phyloP scores from a whole-genome alignment of 2,329 filamentous ascomycete genomes.

The Hortaea sp. region DNA sequence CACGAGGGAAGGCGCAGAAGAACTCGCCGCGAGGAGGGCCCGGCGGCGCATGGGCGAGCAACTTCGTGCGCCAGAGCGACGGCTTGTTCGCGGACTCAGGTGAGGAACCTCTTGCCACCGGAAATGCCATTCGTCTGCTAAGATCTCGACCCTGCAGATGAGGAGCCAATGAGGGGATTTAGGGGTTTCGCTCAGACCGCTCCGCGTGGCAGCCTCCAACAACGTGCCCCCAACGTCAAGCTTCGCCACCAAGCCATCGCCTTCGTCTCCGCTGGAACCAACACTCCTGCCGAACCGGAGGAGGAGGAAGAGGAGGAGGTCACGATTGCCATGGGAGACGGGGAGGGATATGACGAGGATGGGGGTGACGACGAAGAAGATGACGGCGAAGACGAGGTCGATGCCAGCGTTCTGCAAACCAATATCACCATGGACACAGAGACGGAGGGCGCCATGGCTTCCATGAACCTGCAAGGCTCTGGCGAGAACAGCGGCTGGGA shows the following conservation, averaged over 20 bases:
- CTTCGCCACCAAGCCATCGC: slow-evolving; percentile 46
- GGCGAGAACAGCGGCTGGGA: slow-evolving; percentile 1
- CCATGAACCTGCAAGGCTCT: slow-evolving; percentile 20
- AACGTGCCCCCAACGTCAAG: slow-evolving; percentile 38
- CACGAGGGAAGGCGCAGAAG: slow-evolving; percentile 8
- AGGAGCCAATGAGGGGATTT: slow-evolving; percentile 10
- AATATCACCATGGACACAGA: slow-evolving; percentile 23
- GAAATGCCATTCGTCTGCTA: neutral
- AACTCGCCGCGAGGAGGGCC: neutral
- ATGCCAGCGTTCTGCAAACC: slow-evolving; percentile 16
- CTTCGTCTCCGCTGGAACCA: slow-evolving; percentile 47
- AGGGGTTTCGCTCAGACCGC: slow-evolving; percentile 18
- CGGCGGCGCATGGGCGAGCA: neutral
- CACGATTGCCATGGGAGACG: slow-evolving; percentile 9
- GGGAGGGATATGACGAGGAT: slow-evolving; percentile 10
- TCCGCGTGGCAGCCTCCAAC: slow-evolving; percentile 11
- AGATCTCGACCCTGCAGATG: slow-evolving; percentile 3
- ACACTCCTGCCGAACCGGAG: slow-evolving; percentile 27
- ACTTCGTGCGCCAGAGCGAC: neutral
- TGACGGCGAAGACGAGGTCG: slow-evolving; percentile 14
- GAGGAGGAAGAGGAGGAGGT: slow-evolving; percentile 20
- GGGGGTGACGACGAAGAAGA: slow-evolving; percentile 13
- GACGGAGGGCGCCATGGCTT: slow-evolving; percentile 20
- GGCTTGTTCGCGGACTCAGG: neutral
- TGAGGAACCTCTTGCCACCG: neutral